These are phyloP conservation scores for Populus deltoides DNA, from an alignment of 345 rosid species.

Conservation along the genomic window DNA sequence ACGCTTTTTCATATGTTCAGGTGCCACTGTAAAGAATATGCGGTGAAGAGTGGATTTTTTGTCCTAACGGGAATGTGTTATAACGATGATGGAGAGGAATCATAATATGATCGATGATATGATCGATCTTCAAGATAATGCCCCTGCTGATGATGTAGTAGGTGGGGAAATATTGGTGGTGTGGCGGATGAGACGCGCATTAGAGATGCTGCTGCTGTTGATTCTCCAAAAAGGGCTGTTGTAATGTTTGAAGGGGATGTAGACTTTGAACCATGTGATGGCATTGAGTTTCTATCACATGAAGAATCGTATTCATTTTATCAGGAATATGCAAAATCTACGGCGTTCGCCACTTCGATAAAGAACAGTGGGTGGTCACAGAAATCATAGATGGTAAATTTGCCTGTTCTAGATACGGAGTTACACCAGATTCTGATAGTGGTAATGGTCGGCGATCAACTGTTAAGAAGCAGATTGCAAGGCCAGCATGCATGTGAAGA, in stretches of 20 bases:
- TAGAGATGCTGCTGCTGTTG: constrained; percentile 12
- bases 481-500: constrained; percentile 46
- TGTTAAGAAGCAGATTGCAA: constrained; percentile 41
- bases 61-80: not conserved
- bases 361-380: constrained; percentile 42
- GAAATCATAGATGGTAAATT: constrained; percentile 34
- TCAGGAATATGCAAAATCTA: constrained; percentile 42
- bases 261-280: constrained; percentile 27
- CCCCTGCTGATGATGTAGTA: constrained; percentile 10
- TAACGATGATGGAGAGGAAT: constrained; percentile 10
- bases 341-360: constrained; percentile 40
- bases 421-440: constrained; percentile 36
- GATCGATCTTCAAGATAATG: constrained; percentile 20
- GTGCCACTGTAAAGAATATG: not conserved
- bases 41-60: not conserved
- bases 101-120: constrained; percentile 16
- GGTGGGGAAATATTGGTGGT: constrained; percentile 13
- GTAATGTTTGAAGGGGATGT: constrained; percentile 20
- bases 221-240: constrained; percentile 14
- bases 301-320: constrained; percentile 38
- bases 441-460: constrained; percentile 34
- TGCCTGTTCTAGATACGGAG: constrained; percentile 38
- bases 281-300: constrained; percentile 40
- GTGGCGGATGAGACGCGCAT: constrained; percentile 11
- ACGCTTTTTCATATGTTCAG: constrained; percentile 11